Percentiles rank a stretch among this genome's conserved stretches.
Conservation (phyloP, 768 basidiomycete genomes). For the Tylopilus plumbeoviolaceoides region DNA sequence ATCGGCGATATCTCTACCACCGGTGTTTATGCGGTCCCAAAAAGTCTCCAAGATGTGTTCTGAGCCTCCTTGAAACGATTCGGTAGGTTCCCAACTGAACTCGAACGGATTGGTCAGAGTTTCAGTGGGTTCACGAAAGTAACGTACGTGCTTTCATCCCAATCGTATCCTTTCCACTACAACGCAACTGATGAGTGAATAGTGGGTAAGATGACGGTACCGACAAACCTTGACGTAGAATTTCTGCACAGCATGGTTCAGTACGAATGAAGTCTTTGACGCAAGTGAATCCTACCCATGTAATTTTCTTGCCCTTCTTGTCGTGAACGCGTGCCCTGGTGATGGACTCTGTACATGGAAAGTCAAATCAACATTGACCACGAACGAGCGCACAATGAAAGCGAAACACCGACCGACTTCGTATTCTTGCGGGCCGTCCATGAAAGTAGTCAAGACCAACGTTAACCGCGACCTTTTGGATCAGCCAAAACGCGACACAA, state of each 20-base stretch:
- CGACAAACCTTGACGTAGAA: slow-evolving; percentile 55
- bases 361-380: neutral
- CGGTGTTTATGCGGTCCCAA: slow-evolving; percentile 33
- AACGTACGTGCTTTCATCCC: slow-evolving; percentile 56
- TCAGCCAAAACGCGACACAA: neutral
- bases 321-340: slow-evolving; percentile 47
- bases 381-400: neutral
- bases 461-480: neutral
- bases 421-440: slow-evolving; percentile 47
- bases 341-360: slow-evolving; percentile 43
- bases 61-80: slow-evolving; percentile 54
- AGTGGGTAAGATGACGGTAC: neutral
- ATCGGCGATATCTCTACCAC: slow-evolving; percentile 45
- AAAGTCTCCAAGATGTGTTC: slow-evolving; percentile 45
- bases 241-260: slow-evolving; percentile 36
- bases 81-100: slow-evolving; percentile 62
- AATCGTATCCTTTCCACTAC: slow-evolving; percentile 61
- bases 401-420: slow-evolving; percentile 56
- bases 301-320: slow-evolving; percentile 41
- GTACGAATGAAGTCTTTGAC: slow-evolving; percentile 2
- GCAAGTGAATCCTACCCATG: slow-evolving; percentile 43
- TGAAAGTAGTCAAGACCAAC: slow-evolving; percentile 20
- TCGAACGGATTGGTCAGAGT: slow-evolving; percentile 6
- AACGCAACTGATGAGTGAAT: slow-evolving; percentile 3
- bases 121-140: neutral